These are phyloP conservation scores for Debaryomyces prosopidis DNA, from an alignment of 805 yeast genomes.

Conservation along the genomic window DNA sequence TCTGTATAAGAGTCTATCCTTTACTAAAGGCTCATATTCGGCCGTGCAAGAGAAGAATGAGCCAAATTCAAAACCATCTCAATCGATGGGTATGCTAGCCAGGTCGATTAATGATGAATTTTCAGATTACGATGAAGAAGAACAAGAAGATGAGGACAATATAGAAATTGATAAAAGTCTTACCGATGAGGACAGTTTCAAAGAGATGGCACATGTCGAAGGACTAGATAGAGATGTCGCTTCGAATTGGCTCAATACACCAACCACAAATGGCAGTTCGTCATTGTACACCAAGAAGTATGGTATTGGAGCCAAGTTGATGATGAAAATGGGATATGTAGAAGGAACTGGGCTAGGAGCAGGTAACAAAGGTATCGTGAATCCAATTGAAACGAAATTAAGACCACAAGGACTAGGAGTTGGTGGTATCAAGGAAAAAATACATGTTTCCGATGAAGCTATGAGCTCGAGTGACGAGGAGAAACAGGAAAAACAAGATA, in stretches of 20 bases:
- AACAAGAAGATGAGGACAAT: constrained; percentile 12
- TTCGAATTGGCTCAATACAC: background rate
- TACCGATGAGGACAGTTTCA: constrained; percentile 48
- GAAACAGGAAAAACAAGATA: background rate
- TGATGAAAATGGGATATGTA: constrained; percentile 84
- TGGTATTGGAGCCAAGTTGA: constrained; percentile 82
- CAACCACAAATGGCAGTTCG: background rate
- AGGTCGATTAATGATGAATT: constrained; percentile 14
- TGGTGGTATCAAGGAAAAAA: constrained; percentile 56
- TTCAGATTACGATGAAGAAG: constrained; percentile 21
- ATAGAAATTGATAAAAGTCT: constrained; percentile 5
- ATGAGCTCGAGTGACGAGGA: constrained; percentile 24
- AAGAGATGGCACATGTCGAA: too few relatives aligned
- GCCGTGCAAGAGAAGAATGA: background rate
- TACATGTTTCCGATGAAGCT: constrained; percentile 12
- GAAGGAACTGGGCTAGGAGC: constrained; percentile 86
- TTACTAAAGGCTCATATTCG: constrained; percentile 8
- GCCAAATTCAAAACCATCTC: background rate
- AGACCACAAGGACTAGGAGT: constrained; percentile 73
- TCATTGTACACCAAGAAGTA: constrained; percentile 33
- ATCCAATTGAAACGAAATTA: constrained; percentile 73
- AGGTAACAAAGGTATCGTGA: constrained; percentile 66
- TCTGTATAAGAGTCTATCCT: constrained; percentile 6
- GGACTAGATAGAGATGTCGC: background rate
- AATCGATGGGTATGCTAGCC: constrained; percentile 11